Percentiles rank a stretch among this genome's conserved stretches.
phyloP scores from a whole-genome alignment of 805 yeast genomes.

The Candida vaughaniae region DNA sequence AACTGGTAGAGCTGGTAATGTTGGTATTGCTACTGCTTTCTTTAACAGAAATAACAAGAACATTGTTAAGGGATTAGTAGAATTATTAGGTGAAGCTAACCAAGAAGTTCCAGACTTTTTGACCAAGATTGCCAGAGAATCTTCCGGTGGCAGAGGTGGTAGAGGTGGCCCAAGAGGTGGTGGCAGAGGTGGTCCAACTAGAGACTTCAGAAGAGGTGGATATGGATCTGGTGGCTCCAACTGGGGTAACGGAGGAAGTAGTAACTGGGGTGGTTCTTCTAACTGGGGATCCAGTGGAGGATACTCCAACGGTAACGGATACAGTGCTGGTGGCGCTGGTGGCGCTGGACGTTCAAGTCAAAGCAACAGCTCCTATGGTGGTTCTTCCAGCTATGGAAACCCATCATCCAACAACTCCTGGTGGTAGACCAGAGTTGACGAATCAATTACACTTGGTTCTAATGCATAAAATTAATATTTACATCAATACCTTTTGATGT shows the following conservation, averaged over 20 bases:
- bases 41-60: conserved; percentile 94
- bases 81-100: conserved; percentile 89
- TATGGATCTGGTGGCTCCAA: conserved; percentile 32
- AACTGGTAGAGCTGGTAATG: conserved; percentile 99
- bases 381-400: conserved; percentile 18
- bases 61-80: conserved; percentile 83
- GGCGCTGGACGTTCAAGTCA: conserved; percentile 5
- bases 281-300: conserved; percentile 17
- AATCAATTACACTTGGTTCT: conserved; percentile 9
- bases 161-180: conserved; percentile 43
- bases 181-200: conserved; percentile 23
- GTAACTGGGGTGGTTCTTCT: conserved; percentile 17
- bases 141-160: conserved; percentile 47
- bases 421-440: conserved; percentile 30
- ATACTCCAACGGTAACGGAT: conserved; percentile 17
- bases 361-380: not conserved
- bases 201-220: conserved; percentile 52
- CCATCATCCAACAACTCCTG: conserved; percentile 36
- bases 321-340: conserved; percentile 14
- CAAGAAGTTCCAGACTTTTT: conserved; percentile 96
- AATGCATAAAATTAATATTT: conserved; percentile 4
- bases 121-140: conserved; percentile 75
- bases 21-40: conserved; percentile 97
- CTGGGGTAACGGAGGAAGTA: conserved; percentile 14
- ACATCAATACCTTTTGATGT: conserved; percentile 2